These are phyloP conservation scores for Strigomonas galati DNA, from an alignment of 208 protist genomes.

Conservation along the genomic window DNA sequence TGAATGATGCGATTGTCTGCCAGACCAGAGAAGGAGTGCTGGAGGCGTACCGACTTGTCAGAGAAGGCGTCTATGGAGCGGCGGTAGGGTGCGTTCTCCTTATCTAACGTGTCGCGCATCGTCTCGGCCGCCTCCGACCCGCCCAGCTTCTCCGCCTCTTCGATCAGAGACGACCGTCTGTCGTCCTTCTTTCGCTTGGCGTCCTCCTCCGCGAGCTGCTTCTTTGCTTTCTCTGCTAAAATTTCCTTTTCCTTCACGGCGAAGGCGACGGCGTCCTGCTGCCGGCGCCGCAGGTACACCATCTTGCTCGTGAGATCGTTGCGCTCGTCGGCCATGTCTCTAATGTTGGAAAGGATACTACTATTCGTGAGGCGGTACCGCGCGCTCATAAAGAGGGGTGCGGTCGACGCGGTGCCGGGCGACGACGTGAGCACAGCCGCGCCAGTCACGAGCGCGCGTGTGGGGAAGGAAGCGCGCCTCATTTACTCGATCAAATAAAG, in stretches of 20 bases:
- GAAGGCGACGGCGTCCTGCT: conserved; percentile 74
- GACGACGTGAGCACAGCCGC: not conserved
- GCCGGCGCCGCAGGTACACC: conserved; percentile 60
- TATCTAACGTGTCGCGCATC: conserved; percentile 40
- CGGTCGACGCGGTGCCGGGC: too few species aligned
- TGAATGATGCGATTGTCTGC: conserved; percentile 82
- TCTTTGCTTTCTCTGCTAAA: conserved; percentile 62
- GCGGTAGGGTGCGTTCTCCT: conserved; percentile 56
- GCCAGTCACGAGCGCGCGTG: not conserved
- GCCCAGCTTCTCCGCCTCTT: conserved; percentile 44
- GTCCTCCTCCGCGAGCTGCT: conserved; percentile 58
- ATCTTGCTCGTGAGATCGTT: conserved; percentile 75
- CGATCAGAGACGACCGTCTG: conserved; percentile 44
- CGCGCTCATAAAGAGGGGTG: not conserved
- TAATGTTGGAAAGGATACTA: conserved; percentile 65
- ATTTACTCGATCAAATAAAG: not conserved
- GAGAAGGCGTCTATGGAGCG: conserved; percentile 85
- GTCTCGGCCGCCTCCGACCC: conserved; percentile 49
- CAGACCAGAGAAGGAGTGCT: conserved; percentile 83
- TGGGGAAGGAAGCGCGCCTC: not conserved
- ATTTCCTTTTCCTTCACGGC: conserved; percentile 78
- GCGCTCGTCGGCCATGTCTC: conserved; percentile 54
- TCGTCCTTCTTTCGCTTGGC: conserved; percentile 37
- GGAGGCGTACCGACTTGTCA: conserved; percentile 73
- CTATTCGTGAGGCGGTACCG: conserved; percentile 69